Percentiles rank a stretch among this genome's conserved stretches.
These are phyloP conservation scores for Solanum stenotomum DNA, from an alignment of 257 asterid species.

Conservation along the genomic window DNA sequence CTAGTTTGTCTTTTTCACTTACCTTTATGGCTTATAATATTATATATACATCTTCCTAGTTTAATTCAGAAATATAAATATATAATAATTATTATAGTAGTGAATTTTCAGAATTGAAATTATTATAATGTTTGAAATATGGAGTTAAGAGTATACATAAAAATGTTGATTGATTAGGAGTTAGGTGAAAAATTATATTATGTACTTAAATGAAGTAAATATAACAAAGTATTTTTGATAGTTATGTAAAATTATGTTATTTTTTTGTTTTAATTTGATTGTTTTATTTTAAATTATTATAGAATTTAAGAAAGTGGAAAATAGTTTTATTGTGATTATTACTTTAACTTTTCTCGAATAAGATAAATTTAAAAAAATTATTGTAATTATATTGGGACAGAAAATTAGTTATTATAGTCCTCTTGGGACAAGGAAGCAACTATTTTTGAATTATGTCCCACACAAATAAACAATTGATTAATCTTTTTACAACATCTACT, in stretches of 20 bases:
- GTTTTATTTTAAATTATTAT: too few species aligned
- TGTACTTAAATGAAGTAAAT: not conserved
- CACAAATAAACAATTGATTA: not conserved
- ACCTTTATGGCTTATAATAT: too few species aligned
- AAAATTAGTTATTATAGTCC: too few species aligned
- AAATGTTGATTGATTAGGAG: not conserved
- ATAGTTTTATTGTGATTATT: too few species aligned
- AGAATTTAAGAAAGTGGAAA: not conserved
- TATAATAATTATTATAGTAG: too few species aligned
- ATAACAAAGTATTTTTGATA: not conserved
- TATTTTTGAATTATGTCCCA: not conserved
- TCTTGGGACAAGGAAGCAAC: too few species aligned
- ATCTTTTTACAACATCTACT: not conserved
- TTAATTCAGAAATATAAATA: too few species aligned
- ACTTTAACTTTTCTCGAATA: too few species aligned
- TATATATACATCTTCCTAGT: too few species aligned
- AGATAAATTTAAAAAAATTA: too few species aligned
- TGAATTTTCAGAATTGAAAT: too few species aligned
- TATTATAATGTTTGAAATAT: not conserved
- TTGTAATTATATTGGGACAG: too few species aligned
- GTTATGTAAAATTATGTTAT: not conserved
- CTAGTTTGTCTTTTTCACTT: not conserved
- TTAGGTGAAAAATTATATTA: not conserved
- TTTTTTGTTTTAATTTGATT: not conserved
- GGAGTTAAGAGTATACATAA: not conserved